phyloP scores from a whole-genome alignment of 495 filamentous ascomycete genomes.

The Hyaloscypha finlandica region DNA sequence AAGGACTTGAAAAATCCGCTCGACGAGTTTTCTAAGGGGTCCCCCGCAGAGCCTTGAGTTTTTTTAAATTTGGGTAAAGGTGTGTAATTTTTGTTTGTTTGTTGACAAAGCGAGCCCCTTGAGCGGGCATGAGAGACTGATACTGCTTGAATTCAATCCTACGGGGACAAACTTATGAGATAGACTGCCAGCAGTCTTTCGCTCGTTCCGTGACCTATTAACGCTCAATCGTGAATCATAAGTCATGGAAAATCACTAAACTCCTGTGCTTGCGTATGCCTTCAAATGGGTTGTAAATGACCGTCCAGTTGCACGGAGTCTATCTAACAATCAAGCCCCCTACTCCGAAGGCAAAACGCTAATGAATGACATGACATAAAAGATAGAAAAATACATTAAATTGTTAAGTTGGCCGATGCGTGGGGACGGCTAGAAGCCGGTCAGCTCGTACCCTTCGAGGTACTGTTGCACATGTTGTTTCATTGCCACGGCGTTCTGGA shows the following conservation, averaged over 20 bases:
- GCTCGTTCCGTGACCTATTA: background rate
- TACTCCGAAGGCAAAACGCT: background rate
- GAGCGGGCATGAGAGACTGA: background rate
- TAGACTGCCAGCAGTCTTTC: background rate
- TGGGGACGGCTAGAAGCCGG: background rate
- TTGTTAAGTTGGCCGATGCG: background rate
- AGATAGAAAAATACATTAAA: background rate
- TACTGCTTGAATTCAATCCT: background rate
- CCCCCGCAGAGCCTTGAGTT: too few relatives aligned
- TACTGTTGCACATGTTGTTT: conserved; percentile 5
- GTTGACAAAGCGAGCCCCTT: too few relatives aligned
- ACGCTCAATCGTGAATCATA: background rate
- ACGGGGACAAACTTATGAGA: background rate
- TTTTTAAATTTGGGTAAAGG: too few relatives aligned
- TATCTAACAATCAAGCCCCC: background rate
- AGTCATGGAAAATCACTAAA: background rate
- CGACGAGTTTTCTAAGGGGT: too few relatives aligned
- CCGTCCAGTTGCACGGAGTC: background rate
- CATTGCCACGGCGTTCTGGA: conserved; percentile 11
- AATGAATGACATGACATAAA: background rate
- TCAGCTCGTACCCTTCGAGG: conserved; percentile 3
- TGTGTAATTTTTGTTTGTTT: too few relatives aligned
- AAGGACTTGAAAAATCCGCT: too few relatives aligned
- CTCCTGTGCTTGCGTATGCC: background rate
- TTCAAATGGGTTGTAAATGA: background rate